phyloP scores from a whole-genome alignment of 1,284 basidiomycete species.

The Ceratobasidium sp. region DNA sequence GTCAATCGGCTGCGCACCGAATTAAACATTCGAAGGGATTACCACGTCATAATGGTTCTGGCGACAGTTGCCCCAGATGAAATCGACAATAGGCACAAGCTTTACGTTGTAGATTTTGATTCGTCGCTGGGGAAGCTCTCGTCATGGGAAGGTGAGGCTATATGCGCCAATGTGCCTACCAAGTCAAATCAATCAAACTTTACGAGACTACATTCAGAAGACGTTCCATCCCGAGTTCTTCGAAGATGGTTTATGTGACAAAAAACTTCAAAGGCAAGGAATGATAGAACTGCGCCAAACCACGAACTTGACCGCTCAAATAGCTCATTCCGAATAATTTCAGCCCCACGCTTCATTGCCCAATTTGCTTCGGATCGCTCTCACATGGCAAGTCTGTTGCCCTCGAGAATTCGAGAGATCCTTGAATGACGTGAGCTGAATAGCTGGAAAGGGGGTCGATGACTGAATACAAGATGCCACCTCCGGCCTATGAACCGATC shows the following conservation, averaged over 20 bases:
- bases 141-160: conserved; percentile 23
- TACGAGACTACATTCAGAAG: conserved; percentile 1
- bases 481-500: conserved; percentile 18
- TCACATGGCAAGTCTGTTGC: conserved; percentile 1
- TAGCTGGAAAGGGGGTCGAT: background rate
- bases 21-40: conserved; percentile 3
- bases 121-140: conserved; percentile 10
- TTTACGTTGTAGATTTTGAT: conserved; percentile 28
- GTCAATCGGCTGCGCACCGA: background rate
- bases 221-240: conserved; percentile 16
- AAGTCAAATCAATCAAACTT: background rate
- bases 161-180: background rate
- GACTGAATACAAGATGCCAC: conserved; percentile 23
- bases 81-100: too few species aligned
- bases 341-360: conserved; percentile 3
- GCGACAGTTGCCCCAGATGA: background rate
- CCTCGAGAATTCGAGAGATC: background rate
- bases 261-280: conserved; percentile 7
- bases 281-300: background rate
- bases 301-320: background rate
- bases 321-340: conserved; percentile 21
- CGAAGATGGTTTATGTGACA: background rate
- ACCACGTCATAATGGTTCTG: conserved; percentile 27
- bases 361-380: conserved; percentile 33
- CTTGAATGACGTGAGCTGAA: background rate